Evolutionary conservation across 2,329 filamentous ascomycete genomes (phyloP).

Genomic region (Tolypocladium amazonense): DNA sequence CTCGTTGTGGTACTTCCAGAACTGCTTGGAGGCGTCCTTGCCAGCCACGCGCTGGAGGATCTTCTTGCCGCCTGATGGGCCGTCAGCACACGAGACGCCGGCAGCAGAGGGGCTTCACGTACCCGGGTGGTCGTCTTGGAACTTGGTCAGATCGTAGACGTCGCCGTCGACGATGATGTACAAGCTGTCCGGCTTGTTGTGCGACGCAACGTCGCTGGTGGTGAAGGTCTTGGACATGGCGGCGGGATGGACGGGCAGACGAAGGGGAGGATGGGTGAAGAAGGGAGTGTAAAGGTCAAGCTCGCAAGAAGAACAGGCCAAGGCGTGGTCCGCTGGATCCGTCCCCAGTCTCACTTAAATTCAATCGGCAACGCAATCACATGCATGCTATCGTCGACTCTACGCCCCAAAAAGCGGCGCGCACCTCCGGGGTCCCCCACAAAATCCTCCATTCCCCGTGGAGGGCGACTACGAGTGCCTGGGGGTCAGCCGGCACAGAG

Average conservation of each 20-base stretch:
- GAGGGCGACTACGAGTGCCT: not conserved
- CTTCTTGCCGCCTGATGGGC: constrained; percentile 46
- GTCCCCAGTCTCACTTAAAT: not conserved
- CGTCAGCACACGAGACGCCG: not conserved
- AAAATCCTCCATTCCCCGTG: not conserved
- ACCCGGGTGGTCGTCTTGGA: constrained; percentile 78
- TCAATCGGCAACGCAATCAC: not conserved
- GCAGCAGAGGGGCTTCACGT: constrained; percentile 16
- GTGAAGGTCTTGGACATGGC: constrained; percentile 84
- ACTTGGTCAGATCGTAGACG: constrained; percentile 89
- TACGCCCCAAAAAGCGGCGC: not conserved
- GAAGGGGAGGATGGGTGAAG: not conserved
- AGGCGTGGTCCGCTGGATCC: not conserved
- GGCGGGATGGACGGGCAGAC: not conserved
- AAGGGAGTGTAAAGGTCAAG: not conserved
- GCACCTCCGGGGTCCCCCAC: not conserved
- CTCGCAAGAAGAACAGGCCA: not conserved
- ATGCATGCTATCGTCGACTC: not conserved
- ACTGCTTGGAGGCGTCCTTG: constrained; percentile 57
- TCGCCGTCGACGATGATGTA: constrained; percentile 92
- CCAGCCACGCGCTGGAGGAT: constrained; percentile 52
- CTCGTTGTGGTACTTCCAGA: constrained; percentile 75
- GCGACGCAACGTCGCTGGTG: constrained; percentile 74
- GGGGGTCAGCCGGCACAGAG: not conserved
- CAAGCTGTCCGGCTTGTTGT: constrained; percentile 78